Percentiles rank a stretch among this genome's conserved stretches.
Evolutionary conservation across 2,329 filamentous ascomycete genomes (phyloP).

Genomic region (Colletotrichum sansevieriae): DNA sequence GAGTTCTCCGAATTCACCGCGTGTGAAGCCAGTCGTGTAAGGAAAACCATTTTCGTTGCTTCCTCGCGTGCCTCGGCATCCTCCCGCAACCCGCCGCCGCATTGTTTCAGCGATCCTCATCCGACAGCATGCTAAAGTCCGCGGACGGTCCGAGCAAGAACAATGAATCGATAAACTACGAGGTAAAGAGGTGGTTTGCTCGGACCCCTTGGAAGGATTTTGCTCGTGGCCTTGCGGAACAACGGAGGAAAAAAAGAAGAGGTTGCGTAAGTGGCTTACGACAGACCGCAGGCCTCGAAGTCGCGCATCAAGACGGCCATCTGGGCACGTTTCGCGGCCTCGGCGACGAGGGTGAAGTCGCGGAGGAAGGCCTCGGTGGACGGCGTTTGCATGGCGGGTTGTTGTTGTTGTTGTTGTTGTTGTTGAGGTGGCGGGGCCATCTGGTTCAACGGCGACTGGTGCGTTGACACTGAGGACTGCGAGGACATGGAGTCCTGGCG

Average conservation of each 20-base stretch:
- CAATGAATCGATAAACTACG: not conserved
- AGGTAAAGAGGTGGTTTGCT: not conserved
- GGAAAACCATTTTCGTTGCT: not conserved
- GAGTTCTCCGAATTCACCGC: slow-evolving; percentile 1
- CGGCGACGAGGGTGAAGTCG: slow-evolving; percentile 87
- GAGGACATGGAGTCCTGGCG: slow-evolving; percentile 37
- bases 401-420: slow-evolving; percentile 46
- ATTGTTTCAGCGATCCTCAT: slow-evolving; percentile 34
- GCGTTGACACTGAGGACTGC: slow-evolving; percentile 48
- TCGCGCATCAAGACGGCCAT: slow-evolving; percentile 91
- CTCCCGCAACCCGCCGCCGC: slow-evolving; percentile 16
- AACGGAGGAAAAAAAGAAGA: too few relatives aligned
- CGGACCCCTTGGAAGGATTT: not conserved
- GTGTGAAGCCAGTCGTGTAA: not conserved
- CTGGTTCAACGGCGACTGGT: slow-evolving; percentile 48
- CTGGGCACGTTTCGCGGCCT: slow-evolving; percentile 93
- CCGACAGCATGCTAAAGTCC: slow-evolving; percentile 12
- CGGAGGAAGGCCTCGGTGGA: slow-evolving; percentile 75
- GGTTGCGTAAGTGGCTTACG: slow-evolving; percentile 31
- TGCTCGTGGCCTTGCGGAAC: not conserved
- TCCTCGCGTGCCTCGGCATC: slow-evolving; percentile 18
- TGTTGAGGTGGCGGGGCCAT: slow-evolving; percentile 45
- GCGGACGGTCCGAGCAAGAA: slow-evolving; percentile 18
- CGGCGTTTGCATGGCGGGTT: slow-evolving; percentile 48
- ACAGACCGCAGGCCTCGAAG: slow-evolving; percentile 79